phyloP scores from a whole-genome alignment of 2,329 filamentous ascomycete genomes.

The Dryadomyces quercivorus region DNA sequence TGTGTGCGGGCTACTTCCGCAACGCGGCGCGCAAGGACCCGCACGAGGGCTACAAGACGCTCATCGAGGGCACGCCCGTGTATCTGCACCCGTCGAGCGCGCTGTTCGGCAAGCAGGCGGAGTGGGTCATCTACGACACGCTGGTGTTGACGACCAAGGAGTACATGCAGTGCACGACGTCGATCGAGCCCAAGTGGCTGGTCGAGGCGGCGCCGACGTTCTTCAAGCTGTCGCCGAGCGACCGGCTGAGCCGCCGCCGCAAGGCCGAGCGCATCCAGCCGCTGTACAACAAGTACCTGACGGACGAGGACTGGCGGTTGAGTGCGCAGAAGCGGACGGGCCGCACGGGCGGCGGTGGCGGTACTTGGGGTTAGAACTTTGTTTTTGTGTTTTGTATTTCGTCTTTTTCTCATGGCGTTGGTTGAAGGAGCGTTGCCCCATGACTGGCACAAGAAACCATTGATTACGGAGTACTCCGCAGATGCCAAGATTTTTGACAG shows the following conservation, averaged over 20 bases:
- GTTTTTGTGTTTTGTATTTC: too few species aligned
- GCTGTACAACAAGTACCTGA: slow-evolving; percentile 82
- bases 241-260: slow-evolving; percentile 80
- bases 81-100: slow-evolving; percentile 88
- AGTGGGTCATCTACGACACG: slow-evolving; percentile 91
- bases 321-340: slow-evolving; percentile 79
- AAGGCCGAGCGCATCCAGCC: slow-evolving; percentile 92
- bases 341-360: slow-evolving; percentile 70
- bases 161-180: slow-evolving; percentile 92
- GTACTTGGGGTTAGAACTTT: slow-evolving; percentile 78
- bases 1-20: slow-evolving; percentile 92
- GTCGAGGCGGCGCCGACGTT: slow-evolving; percentile 97
- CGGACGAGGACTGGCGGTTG: slow-evolving; percentile 90
- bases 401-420: too few species aligned
- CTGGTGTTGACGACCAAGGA: slow-evolving; percentile 91
- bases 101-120: slow-evolving; percentile 87
- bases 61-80: slow-evolving; percentile 89
- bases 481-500: too few species aligned
- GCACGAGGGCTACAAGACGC: slow-evolving; percentile 92
- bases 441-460: too few species aligned
- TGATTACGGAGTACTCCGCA: too few species aligned
- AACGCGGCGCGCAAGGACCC: slow-evolving; percentile 92
- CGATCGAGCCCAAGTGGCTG: slow-evolving; percentile 87
- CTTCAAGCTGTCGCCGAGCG: slow-evolving; percentile 90
- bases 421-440: too few species aligned